Conservation (phyloP, 176 grass and related monocot species). For the Poa annua region DNA sequence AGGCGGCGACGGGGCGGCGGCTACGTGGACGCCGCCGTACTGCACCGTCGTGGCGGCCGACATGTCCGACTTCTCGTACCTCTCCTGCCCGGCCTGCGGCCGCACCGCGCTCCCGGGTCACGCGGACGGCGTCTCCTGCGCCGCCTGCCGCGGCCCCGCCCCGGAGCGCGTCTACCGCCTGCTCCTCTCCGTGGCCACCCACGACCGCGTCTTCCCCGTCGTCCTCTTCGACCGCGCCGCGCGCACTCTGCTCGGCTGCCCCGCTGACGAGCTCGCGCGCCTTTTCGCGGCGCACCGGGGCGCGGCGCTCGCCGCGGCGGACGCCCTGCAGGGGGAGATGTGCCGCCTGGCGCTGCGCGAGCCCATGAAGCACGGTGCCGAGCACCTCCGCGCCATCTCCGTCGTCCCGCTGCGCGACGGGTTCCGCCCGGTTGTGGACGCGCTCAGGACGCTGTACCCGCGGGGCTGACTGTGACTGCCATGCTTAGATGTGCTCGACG, state of each 20-base stretch:
- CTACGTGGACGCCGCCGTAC: slow-evolving; percentile 67
- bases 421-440: slow-evolving; percentile 61
- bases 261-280: slow-evolving; percentile 50
- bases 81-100: slow-evolving; percentile 60
- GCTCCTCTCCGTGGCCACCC: slow-evolving; percentile 70
- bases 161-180: slow-evolving; percentile 59
- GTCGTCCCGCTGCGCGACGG: slow-evolving; percentile 63
- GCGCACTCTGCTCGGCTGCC: slow-evolving; percentile 59
- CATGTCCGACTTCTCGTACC: slow-evolving; percentile 60
- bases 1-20: slow-evolving; percentile 21
- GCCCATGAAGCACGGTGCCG: slow-evolving; percentile 51
- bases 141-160: slow-evolving; percentile 26
- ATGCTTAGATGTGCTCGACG: slow-evolving; percentile 32
- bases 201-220: slow-evolving; percentile 59
- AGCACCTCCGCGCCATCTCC: slow-evolving; percentile 60
- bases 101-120: slow-evolving; percentile 37
- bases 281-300: slow-evolving; percentile 50
- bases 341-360: slow-evolving; percentile 57
- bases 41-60: slow-evolving; percentile 69
- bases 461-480: slow-evolving; percentile 26
- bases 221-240: slow-evolving; percentile 75
- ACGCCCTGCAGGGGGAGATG: slow-evolving; percentile 68
- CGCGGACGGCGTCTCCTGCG: slow-evolving; percentile 32
- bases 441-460: slow-evolving; percentile 50
- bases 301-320: slow-evolving; percentile 47